Evolutionary conservation across 2,329 filamentous ascomycete species (phyloP), one percentile per base, ranked within the genome.

Genomic region (Tolypocladium cylindrosporum): DNA sequence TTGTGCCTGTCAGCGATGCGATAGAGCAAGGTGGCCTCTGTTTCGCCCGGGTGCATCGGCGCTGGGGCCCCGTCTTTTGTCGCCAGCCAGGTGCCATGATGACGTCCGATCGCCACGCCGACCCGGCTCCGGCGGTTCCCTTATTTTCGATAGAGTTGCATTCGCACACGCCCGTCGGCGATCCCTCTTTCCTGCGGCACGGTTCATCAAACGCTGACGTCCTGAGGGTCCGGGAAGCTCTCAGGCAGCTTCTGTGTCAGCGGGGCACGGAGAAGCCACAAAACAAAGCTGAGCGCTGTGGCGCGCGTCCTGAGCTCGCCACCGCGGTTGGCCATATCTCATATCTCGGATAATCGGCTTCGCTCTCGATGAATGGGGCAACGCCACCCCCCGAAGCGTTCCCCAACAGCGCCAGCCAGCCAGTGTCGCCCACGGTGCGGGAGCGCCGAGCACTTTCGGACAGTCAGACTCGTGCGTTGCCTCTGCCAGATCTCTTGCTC

Each of bases 121-220:
- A 61, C 61, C 61, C 62, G 61, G 63, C 61, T 61, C 59, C 62
- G 58, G 60, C 61, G 63, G 63, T 55, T 57, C 43, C 58, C 27
- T 36, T 16, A 24, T 40, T 10, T 41, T n/a, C 14, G 37, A 39
- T 31, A 42, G 39, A 42, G 53, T 36, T 21, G 37, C 27, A 42
- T 24, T 37, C 37, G 19, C 36, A 51, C 53, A 34, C 37, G 24
- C 53, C 39, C 53, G n/a, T 27, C 13, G 27, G 14, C 37, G 39
- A 19, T 41, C 21, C 50, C 50, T 37, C 24, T 34, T 3, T 24
- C 39, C 42, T 31, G 55, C 48, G 27, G 27, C 27, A 6, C 9
- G 4, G 16, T 36, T 24, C 2, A 48, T 31, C 21, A 9, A 9
- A 9, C 13, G 4, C 9, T 16, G 43, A 9, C 43, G 43, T 31